phyloP scores from a whole-genome alignment of 495 filamentous ascomycete species.

The Letharia lupina region DNA sequence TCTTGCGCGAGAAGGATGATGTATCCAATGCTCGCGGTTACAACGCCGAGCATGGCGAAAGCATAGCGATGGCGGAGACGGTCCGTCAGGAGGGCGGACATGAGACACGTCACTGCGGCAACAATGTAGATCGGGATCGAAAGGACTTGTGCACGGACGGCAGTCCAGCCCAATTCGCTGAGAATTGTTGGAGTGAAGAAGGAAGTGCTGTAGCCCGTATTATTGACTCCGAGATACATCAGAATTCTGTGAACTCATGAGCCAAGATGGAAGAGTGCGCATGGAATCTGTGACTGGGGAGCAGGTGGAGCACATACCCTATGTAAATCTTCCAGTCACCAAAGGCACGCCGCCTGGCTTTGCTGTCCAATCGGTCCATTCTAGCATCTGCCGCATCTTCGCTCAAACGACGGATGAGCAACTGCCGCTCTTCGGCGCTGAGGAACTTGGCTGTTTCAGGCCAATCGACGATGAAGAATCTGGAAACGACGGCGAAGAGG shows the following conservation, averaged over 20 bases:
- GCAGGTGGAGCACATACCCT: slow-evolving; percentile 24
- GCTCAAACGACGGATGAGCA: slow-evolving; percentile 37
- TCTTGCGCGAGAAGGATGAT: slow-evolving; percentile 43
- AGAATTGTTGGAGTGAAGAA: slow-evolving; percentile 53
- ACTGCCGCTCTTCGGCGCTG: slow-evolving; percentile 35
- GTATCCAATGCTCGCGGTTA: slow-evolving; percentile 43
- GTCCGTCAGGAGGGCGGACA: slow-evolving; percentile 41
- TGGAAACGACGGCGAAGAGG: slow-evolving; percentile 36
- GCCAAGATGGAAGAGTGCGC: not conserved
- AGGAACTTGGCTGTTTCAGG: slow-evolving; percentile 46
- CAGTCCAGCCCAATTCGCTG: slow-evolving; percentile 47
- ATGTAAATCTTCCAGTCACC: slow-evolving; percentile 51
- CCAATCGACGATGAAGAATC: slow-evolving; percentile 50
- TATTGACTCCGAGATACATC: slow-evolving; percentile 44
- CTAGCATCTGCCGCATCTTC: slow-evolving; percentile 36
- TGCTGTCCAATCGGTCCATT: slow-evolving; percentile 44
- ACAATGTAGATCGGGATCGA: slow-evolving; percentile 51
- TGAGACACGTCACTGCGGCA: slow-evolving; percentile 39
- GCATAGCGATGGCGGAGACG: slow-evolving; percentile 41
- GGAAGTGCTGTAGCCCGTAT: slow-evolving; percentile 42
- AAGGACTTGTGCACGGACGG: slow-evolving; percentile 43
- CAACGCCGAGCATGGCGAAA: slow-evolving; percentile 42
- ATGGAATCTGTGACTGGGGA: not conserved
- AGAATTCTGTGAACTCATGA: slow-evolving; percentile 29
- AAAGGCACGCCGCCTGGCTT: slow-evolving; percentile 39